A percentile compares a stretch with the other conserved stretches of the same genome.
Conservation (phyloP, 2,329 filamentous ascomycete genomes). For the Ceratocystis alfenasii region DNA sequence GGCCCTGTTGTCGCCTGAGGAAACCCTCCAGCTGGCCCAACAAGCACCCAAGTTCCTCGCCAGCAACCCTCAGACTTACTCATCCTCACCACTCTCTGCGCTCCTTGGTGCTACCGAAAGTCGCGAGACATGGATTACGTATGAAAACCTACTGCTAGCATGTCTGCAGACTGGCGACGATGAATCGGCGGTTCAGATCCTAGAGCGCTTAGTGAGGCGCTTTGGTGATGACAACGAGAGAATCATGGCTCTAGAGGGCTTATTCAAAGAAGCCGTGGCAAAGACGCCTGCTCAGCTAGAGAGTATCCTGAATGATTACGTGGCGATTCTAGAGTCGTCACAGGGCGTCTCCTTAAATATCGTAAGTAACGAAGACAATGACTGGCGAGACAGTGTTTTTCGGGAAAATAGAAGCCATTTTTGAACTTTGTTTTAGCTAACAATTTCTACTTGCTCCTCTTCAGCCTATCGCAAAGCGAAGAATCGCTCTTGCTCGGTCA, state of each 20-base stretch:
- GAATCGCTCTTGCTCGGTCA: conserved; percentile 65
- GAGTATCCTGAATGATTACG: conserved; percentile 62
- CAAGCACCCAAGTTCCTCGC: conserved; percentile 46
- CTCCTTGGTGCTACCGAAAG: conserved; percentile 52
- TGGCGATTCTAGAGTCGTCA: conserved; percentile 47
- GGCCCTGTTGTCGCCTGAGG: conserved; percentile 43
- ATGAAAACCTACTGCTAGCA: conserved; percentile 77
- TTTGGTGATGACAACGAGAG: conserved; percentile 80
- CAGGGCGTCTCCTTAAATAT: conserved; percentile 62
- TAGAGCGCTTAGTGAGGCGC: conserved; percentile 62
- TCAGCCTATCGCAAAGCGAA: conserved; percentile 73
- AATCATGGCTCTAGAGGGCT: conserved; percentile 67
- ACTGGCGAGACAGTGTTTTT: neutral
- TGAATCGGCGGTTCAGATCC: conserved; percentile 58
- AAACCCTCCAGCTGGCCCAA: conserved; percentile 47
- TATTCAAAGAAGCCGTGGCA: conserved; percentile 76
- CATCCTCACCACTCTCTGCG: conserved; percentile 42
- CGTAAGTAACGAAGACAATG: conserved; percentile 38
- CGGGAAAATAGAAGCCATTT: conserved; percentile 12
- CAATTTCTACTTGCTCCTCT: neutral
- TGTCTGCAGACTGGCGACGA: conserved; percentile 79
- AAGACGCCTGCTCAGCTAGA: conserved; percentile 53
- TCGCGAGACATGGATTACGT: conserved; percentile 68
- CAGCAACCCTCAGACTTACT: conserved; percentile 42
- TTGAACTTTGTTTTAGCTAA: conserved; percentile 27